Percentiles rank a stretch among this genome's conserved stretches.
These are phyloP conservation scores for Fraxinus ornus DNA, from an alignment of 305 asterid species.

Conservation along the genomic window DNA sequence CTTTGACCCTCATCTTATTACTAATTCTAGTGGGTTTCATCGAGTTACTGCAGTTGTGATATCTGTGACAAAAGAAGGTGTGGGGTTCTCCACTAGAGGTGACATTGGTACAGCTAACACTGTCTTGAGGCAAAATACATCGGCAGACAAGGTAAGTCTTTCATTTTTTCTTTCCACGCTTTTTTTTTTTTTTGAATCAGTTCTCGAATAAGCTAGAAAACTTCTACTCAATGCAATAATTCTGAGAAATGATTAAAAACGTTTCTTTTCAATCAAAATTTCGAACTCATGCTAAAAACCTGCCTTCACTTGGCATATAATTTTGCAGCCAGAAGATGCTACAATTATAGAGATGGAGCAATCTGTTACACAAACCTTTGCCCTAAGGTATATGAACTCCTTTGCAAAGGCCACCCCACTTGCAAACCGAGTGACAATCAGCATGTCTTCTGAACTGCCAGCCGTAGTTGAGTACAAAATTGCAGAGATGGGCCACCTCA, in stretches of 20 bases:
- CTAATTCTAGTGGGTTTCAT: neutral
- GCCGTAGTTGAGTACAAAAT: constrained; percentile 92
- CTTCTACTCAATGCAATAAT: neutral
- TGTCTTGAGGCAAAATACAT: constrained; percentile 82
- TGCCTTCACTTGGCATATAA: neutral
- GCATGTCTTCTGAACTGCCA: constrained; percentile 86
- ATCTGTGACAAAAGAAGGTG: constrained; percentile 95
- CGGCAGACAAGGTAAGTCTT: constrained; percentile 67
- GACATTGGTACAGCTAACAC: constrained; percentile 86
- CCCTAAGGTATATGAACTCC: constrained; percentile 80
- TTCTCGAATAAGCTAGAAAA: neutral
- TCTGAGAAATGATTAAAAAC: neutral
- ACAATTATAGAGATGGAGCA: constrained; percentile 88
- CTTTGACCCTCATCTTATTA: neutral
- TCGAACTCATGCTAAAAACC: neutral
- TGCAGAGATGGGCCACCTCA: constrained; percentile 90
- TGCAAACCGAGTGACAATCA: constrained; percentile 70
- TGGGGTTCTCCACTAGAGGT: constrained; percentile 89
- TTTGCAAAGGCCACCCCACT: constrained; percentile 84
- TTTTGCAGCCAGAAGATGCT: constrained; percentile 86
- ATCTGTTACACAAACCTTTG: constrained; percentile 83
- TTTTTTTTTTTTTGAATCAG: neutral
- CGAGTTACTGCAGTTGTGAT: constrained; percentile 61
- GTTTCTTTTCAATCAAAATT: neutral
- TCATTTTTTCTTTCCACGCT: neutral